phyloP scores from a whole-genome alignment of 345 rosid genomes.

The Rhizophora apiculata region DNA sequence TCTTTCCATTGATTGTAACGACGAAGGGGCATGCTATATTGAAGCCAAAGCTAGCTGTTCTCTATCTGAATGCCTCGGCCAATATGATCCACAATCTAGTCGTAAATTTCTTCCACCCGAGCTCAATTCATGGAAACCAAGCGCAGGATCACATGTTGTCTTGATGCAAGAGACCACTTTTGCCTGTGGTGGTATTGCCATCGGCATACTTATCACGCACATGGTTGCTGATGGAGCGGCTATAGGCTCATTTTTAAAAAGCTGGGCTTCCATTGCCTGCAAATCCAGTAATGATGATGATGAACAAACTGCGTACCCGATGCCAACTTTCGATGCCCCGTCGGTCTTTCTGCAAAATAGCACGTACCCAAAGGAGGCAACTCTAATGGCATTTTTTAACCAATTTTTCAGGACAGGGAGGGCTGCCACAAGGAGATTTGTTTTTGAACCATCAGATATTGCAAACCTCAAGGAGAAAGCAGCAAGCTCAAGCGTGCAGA shows the following conservation, averaged over 20 bases:
- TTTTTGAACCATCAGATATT: conserved; percentile 34
- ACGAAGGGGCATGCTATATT: neutral
- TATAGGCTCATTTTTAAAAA: conserved; percentile 31
- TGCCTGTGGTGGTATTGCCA: conserved; percentile 38
- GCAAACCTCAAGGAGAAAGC: conserved; percentile 32
- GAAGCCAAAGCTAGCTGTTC: conserved; percentile 4
- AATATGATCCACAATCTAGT: neutral
- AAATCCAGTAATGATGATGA: neutral
- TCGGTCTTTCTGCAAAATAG: conserved; percentile 22
- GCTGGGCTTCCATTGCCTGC: conserved; percentile 32
- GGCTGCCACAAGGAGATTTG: conserved; percentile 32
- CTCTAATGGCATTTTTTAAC: neutral
- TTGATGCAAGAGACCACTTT: conserved; percentile 24
- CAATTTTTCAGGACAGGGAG: conserved; percentile 11
- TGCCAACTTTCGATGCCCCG: conserved; percentile 33
- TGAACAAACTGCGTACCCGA: neutral
- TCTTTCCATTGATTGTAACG: conserved; percentile 11
- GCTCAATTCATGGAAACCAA: neutral
- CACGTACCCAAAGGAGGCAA: neutral
- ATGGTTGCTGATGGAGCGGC: conserved; percentile 41
- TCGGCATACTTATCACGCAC: conserved; percentile 40
- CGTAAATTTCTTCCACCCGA: conserved; percentile 8
- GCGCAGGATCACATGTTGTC: conserved; percentile 1
- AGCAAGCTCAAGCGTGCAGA: conserved; percentile 26
- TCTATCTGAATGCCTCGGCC: conserved; percentile 1